These are phyloP conservation scores for Vaccinium darrowii DNA, from an alignment of 148 eudicot genomes.

Conservation along the genomic window DNA sequence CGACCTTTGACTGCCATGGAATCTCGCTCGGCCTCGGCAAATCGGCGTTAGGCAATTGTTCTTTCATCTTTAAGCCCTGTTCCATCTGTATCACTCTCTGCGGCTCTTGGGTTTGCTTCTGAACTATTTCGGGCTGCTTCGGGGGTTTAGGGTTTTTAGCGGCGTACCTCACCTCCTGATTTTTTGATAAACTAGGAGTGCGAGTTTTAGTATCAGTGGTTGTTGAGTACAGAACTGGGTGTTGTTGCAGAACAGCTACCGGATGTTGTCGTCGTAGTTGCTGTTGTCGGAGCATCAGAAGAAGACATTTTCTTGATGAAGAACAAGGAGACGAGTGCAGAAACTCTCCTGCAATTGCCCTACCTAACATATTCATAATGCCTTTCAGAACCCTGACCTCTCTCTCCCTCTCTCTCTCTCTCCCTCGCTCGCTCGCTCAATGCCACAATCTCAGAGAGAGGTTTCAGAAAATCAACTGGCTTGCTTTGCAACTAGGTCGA, in stretches of 20 bases:
- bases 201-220: neutral
- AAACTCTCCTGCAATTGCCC: neutral
- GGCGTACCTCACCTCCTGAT: neutral
- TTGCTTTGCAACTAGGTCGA: too few relatives aligned
- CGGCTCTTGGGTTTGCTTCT: neutral
- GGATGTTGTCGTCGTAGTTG: neutral
- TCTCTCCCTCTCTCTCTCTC: neutral
- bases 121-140: constrained; percentile 6
- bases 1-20: constrained; percentile 55
- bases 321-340: neutral
- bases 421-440: neutral
- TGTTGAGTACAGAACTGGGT: constrained; percentile 14
- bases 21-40: constrained; percentile 49
- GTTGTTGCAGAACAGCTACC: neutral
- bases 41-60: neutral
- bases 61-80: neutral
- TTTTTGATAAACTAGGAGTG: neutral
- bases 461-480: neutral
- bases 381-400: neutral
- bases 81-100: neutral
- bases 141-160: neutral
- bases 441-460: neutral
- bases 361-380: neutral
- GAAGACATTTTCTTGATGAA: constrained; percentile 5
- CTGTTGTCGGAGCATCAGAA: neutral